Evolutionary conservation across 805 yeast species (phyloP), one percentile per base, ranked within the genome.

Genomic region (Kodamaea jinghongensis): DNA sequence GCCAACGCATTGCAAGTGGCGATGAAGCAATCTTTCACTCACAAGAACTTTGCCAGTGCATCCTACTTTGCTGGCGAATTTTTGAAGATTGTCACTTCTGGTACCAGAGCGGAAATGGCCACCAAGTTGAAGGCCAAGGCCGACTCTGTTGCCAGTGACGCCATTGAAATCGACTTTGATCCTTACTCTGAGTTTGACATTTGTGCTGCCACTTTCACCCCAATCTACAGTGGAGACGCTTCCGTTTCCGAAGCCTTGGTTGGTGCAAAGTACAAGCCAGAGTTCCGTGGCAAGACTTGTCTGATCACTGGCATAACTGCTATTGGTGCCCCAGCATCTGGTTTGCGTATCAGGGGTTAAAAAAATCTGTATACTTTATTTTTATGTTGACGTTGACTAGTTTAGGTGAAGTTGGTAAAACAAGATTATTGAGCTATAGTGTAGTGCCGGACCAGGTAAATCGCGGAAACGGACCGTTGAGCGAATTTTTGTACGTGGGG

Each of bases 1-100:
- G 78, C 83, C 39, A 83, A 88, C 56, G 96, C 98, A 9, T 73
- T 89, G 53, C 95, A 88, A 61, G 96, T 89, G 41, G 99, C 99
- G 28, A 86, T 91, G 93, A 81, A 85, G 32, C 95, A 87, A 69
- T 79, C 93, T 28, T 89, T 86, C 75, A 86, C 85, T 60, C 74
- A 83, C 60, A 89, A 90, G 62, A 91, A 93, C 66, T 93, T 67
- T 66, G 83, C 90, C 3, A 78, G 84, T 44, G 96, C 99, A 1
- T 79, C 96, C 5, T 81, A 80, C 56, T 93, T 93, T 71, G 98
- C 99, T 0, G 71, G 76, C 15, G 90, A 88, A 64, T 83, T 86
- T 57, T 73, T 93, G 57, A 73, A 78, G 53, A 73, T 89, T 37
- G 77, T 79, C 42, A 52, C 83, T 1, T 59, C 78, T 12, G 96